Conservation (phyloP, 495 filamentous ascomycete species). For the Aspergillus ostianus region DNA sequence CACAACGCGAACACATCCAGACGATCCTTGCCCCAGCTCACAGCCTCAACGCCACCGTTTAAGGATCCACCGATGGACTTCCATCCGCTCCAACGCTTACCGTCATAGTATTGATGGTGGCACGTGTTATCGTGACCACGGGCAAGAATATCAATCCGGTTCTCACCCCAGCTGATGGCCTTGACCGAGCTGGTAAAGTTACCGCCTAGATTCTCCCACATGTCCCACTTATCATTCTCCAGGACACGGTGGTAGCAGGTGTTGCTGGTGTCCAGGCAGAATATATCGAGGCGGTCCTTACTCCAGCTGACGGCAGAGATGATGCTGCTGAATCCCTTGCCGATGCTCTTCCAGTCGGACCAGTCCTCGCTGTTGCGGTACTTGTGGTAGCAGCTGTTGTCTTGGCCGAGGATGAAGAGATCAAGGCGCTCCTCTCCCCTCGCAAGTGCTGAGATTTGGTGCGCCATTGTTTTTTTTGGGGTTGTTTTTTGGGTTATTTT, state of each 20-base stretch:
- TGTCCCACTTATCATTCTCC: background rate
- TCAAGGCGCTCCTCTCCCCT: background rate
- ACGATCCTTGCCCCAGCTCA: background rate
- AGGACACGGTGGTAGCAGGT: background rate
- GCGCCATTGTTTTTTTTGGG: background rate
- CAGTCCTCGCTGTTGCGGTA: background rate
- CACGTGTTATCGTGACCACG: background rate
- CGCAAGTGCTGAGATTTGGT: background rate
- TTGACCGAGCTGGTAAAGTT: background rate
- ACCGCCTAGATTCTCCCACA: background rate
- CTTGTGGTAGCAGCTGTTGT: background rate
- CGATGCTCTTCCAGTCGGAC: background rate
- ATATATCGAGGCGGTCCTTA: background rate
- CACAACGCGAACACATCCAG: background rate
- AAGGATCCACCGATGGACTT: background rate
- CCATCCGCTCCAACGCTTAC: background rate
- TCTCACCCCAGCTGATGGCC: background rate
- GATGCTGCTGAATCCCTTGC: background rate
- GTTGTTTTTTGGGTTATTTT: background rate
- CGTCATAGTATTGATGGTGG: background rate
- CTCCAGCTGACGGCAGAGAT: background rate
- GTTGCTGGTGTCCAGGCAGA: background rate
- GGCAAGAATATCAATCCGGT: background rate
- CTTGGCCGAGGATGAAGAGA: background rate
- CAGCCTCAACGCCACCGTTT: background rate